Evolutionary conservation across 2,329 filamentous ascomycete species (phyloP), one percentile per base, ranked within the genome.

Genomic region (Pseudopyrenochaeta lycopersici): DNA sequence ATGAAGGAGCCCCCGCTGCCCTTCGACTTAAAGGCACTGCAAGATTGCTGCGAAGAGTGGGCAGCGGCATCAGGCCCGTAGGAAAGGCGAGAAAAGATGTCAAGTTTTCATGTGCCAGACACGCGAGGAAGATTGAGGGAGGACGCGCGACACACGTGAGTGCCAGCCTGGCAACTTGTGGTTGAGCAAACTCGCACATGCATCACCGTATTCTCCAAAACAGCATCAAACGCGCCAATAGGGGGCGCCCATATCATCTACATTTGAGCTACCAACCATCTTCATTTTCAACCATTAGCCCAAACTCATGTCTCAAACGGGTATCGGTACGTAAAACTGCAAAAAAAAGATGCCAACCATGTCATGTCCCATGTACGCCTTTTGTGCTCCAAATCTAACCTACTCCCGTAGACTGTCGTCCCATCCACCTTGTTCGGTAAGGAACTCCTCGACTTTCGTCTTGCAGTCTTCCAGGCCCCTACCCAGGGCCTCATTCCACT

Each of bases 401-500:
- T 66, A 80, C 50, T 77, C 78, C 52, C 77, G 69, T 52, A 81
- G 61, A 45, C 76, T 77, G 47, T 96, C 92, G 63, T 96, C 92
- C 91, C 93, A 96, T 1, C 92, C 94, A n/a, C 90, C 92, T 56
- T 87, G 88, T 68, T 86, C 84, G 58, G 91, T 77, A 63, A 97
- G 80, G 79, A 88, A 93, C 27, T 83, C 84, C 48, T 88, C 88
- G 0, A 97, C 88, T 46, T 89, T 81, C 71, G 87, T 85, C 76
- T 91, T 94, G 58, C 93, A 88, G 14, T 81, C 84, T 56, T 85
- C 85, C 64, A 98, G 83, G 49, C 88, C 86, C 58, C 88, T 87
- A 1, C 93, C 94, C n/a, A 98, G 80, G 4, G 91, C 92, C 67
- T 92, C 90, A 31, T 84, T 82, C 94, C 95, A 98, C 77, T 96